Evolutionary conservation across 2,329 filamentous ascomycete species (phyloP), one percentile per base, ranked within the genome.

Genomic region (Ophiocordyceps camponoti-leonardi): DNA sequence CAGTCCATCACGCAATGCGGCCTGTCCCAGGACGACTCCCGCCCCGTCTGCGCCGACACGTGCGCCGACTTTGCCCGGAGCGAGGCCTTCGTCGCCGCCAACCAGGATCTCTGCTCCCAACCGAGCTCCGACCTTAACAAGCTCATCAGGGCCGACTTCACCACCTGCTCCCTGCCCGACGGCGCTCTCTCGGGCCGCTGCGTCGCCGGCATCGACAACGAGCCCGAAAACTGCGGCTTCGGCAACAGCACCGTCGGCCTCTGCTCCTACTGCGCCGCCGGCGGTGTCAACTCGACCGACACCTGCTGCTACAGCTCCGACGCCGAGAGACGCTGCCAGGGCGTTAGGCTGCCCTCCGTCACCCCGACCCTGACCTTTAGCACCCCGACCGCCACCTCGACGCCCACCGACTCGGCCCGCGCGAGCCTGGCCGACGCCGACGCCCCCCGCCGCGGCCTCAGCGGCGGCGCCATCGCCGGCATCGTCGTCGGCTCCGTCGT

Each of bases 101-200:
- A 93, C 60, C 71, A 69, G 37, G 65, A 73, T 16, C 70, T 94
- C 20, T 98, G 92, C 62, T 70, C 77, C 4, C 77, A 71, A 39
- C 73, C 83, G 8, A 73, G 72, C 46, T 63, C 64, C 45, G 75
- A 83, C 58, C 79, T 85, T 44, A 73, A 81, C 54, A 71, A 74
- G 46, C 77, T 94, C 55, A 90, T 98, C 51, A 76, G 88, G 54
- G 84, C 92, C 44, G 92, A 98, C 61, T 95, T 96, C 58, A 83
- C 83, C 16, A 85, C 86, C 52, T 98, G 92, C 60, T 79, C 86
- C 11, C 69, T 90, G 39, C 88, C 92, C 10, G 77, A 81, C n/a
- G 71, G 83, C 49, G 81, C 92, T 0, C 72, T 98, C 31, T 82
- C 79, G 35, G 67, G 65, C n/a, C 71, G 66, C 45, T 98, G 92